Base-by-base conservation (phyloP, 176 grass and related monocot species). In the Bothriochloa decipiens region DNA sequence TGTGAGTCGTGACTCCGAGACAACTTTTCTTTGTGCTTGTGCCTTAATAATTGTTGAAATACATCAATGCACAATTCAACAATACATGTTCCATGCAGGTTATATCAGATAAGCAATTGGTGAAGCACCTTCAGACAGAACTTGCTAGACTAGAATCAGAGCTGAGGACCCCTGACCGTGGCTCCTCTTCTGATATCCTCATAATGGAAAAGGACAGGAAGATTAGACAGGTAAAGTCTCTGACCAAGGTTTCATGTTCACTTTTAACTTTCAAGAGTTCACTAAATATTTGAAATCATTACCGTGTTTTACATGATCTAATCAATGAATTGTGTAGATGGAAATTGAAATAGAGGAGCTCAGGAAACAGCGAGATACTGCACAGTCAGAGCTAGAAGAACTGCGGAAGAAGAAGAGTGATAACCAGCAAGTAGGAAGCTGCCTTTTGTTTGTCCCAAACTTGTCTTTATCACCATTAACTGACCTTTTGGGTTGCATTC, bases 81-180 rank as follows among this genome's bases (percentile, higher is more conserved):
- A 68, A 75, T 65, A 22, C 76, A 58, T 88, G 20, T 64, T 85
- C 12, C 32, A 72, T 90, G 80, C 79, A 98, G 96, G 93, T 99
- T 81, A 84, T 99, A 43, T 95, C 92, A 68, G 87, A 98, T 79
- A 98, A 98, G 84, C 93, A 98, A 74, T 62, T 98, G 57, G 93
- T 98, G 45, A 95, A 87, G 61, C 89, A 98, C 74, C 87, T 98
- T 78, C 96, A 98, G 81, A 90, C 87, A 66, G 93, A 94, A 88
- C 90, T 99, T 78, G 93, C 91, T n/a, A 92, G 96, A 83, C 75
- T 99, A 22, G 93, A 96, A 88, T 90, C 96, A 81, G 96, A 89
- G 74, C 75, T 92, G 57, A 89, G 84, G 13, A 99, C 93, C 17
- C 86, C 91, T 29, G 96, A 94, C 37, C 47, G 89, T 81, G 75